Conservation (phyloP, 257 asterid species). For the Rauvolfia tetraphylla region DNA sequence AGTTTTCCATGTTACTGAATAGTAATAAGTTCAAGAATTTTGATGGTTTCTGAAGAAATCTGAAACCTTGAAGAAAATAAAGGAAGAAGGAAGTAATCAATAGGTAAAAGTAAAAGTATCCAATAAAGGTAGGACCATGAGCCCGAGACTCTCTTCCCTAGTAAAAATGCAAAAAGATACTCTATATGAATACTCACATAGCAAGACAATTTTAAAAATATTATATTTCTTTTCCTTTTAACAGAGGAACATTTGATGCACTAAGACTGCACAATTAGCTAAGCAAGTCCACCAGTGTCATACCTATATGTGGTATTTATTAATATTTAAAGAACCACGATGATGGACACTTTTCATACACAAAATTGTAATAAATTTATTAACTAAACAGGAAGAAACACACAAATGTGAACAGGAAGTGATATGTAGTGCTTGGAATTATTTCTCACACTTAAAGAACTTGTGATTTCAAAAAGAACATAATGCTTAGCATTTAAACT, state of each 20-base stretch:
- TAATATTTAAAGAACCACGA: not conserved
- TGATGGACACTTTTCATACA: not conserved
- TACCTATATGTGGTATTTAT: not conserved
- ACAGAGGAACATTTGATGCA: not conserved
- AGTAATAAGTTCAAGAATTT: too few species aligned
- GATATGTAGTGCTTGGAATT: not conserved
- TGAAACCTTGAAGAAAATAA: too few species aligned
- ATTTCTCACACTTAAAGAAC: not conserved
- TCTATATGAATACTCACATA: too few species aligned
- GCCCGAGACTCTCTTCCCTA: not conserved
- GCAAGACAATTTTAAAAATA: too few species aligned
- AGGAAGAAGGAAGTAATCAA: not conserved
- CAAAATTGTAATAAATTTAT: not conserved
- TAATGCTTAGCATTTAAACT: not conserved
- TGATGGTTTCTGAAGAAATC: too few species aligned
- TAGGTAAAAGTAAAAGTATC: not conserved
- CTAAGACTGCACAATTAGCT: not conserved
- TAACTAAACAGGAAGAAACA: not conserved
- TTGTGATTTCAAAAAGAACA: not conserved
- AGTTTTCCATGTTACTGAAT: too few species aligned
- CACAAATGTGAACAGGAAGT: not conserved
- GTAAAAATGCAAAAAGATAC: not conserved
- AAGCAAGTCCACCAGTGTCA: not conserved
- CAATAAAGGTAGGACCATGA: too few species aligned
- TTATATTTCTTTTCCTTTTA: not conserved